Evolutionary conservation across 257 asterid species (phyloP).

Genomic region (Prunella vulgaris): DNA sequence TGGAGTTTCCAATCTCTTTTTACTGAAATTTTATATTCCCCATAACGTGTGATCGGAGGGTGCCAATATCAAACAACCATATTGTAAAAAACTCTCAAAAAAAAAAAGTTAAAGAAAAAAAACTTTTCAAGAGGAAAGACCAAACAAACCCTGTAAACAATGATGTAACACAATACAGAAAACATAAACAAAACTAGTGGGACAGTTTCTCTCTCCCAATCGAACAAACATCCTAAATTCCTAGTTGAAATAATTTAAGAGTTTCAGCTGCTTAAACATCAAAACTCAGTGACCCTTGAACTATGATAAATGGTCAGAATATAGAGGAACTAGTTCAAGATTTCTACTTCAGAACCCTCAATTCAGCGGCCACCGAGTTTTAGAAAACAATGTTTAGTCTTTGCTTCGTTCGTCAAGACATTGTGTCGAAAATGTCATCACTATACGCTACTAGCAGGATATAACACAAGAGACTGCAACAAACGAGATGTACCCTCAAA

Average conservation of each 20-base stretch:
- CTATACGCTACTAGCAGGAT: not conserved
- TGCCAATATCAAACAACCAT: no score
- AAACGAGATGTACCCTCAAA: slow-evolving; percentile 3
- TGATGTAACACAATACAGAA: not conserved
- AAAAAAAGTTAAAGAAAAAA: no score
- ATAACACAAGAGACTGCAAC: not conserved
- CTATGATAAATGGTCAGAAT: not conserved
- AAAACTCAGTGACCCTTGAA: not conserved
- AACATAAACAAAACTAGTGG: not conserved
- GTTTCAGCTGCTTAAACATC: not conserved
- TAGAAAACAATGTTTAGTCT: not conserved
- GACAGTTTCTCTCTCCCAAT: not conserved
- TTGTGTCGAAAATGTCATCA: not conserved
- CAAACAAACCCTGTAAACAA: not conserved
- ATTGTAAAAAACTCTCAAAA: no score
- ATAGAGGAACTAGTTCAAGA: not conserved
- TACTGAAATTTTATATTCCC: no score
- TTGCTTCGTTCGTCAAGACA: not conserved
- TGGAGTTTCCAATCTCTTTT: no score
- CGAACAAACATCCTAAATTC: not conserved
- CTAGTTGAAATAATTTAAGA: not conserved
- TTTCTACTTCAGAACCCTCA: not conserved
- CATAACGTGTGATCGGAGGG: no score
- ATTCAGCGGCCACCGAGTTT: not conserved
- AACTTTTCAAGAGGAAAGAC: not conserved